Evolutionary conservation across 257 asterid species (phyloP).

Genomic region (Scutellaria minor): DNA sequence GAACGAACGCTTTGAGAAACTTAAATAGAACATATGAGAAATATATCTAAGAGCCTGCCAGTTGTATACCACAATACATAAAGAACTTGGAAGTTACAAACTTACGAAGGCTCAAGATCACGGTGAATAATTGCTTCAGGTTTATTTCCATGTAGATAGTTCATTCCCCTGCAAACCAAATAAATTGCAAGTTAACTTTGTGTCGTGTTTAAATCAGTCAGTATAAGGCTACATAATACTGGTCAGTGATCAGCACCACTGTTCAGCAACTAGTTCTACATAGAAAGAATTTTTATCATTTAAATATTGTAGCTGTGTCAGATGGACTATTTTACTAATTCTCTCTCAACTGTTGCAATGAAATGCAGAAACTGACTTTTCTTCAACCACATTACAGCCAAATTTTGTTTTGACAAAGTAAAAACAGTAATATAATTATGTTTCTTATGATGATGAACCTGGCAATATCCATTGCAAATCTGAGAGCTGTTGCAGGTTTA

Average conservation of each 20-base stretch:
- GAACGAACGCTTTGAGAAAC: conserved; percentile 32
- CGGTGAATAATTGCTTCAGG: conserved; percentile 92
- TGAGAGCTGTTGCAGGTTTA: conserved; percentile 84
- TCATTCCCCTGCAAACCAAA: conserved; percentile 82
- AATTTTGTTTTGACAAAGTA: conserved; percentile 4
- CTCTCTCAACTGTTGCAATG: background rate
- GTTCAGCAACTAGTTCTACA: conserved; percentile 10
- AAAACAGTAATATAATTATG: background rate
- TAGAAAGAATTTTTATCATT: background rate
- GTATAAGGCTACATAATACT: conserved; percentile 8
- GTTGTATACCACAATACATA: background rate
- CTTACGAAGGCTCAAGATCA: conserved; percentile 98
- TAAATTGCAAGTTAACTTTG: conserved; percentile 24
- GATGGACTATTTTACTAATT: background rate
- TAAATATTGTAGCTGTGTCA: background rate
- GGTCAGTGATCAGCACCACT: background rate
- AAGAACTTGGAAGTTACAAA: conserved; percentile 33
- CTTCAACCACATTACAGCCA: background rate
- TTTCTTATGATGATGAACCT: conserved; percentile 51
- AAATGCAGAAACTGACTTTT: background rate
- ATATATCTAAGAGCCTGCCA: background rate
- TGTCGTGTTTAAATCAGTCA: conserved; percentile 2
- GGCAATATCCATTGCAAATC: conserved; percentile 95
- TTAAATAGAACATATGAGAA: conserved; percentile 15
- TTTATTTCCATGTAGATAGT: conserved; percentile 80